phyloP scores from a whole-genome alignment of 192 early-diverging fungal species.

The Coemansia sp. region DNA sequence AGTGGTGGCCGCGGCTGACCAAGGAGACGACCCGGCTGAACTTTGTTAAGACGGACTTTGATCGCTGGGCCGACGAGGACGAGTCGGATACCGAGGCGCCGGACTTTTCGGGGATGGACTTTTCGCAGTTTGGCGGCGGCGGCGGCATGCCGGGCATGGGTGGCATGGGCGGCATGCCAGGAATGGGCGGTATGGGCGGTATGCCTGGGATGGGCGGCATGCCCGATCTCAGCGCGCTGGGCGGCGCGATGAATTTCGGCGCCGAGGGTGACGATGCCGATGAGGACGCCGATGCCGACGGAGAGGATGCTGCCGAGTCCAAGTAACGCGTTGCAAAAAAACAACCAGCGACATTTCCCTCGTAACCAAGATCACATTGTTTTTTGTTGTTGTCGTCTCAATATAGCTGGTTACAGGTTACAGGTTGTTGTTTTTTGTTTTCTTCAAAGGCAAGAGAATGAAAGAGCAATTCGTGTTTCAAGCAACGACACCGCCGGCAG shows the following conservation, averaged over 20 bases:
- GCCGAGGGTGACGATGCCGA: conserved; percentile 4
- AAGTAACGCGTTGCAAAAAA: too few relatives aligned
- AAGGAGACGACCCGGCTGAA: conserved; percentile 61
- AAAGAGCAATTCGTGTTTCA: background rate
- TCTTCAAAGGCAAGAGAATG: too few relatives aligned
- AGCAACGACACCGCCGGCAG: conserved; percentile 13
- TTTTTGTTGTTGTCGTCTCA: too few relatives aligned
- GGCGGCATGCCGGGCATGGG: conserved; percentile 31
- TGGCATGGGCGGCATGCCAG: conserved; percentile 7
- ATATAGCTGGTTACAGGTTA: too few relatives aligned
- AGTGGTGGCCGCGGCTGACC: conserved; percentile 83
- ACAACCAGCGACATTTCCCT: too few relatives aligned
- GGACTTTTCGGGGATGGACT: conserved; percentile 57
- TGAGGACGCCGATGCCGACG: background rate
- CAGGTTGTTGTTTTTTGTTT: too few relatives aligned
- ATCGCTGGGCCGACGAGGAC: conserved; percentile 88
- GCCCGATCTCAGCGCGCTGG: conserved; percentile 10
- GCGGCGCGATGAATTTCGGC: background rate
- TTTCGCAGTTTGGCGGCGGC: conserved; percentile 58
- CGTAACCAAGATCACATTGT: too few relatives aligned
- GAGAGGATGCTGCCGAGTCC: too few relatives aligned
- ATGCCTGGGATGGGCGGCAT: background rate
- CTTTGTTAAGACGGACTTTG: conserved; percentile 89
- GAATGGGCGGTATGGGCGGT: conserved; percentile 6
- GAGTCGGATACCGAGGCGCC: conserved; percentile 77